Conservation (phyloP, 768 basidiomycete genomes). For the Harrya chromipes region DNA sequence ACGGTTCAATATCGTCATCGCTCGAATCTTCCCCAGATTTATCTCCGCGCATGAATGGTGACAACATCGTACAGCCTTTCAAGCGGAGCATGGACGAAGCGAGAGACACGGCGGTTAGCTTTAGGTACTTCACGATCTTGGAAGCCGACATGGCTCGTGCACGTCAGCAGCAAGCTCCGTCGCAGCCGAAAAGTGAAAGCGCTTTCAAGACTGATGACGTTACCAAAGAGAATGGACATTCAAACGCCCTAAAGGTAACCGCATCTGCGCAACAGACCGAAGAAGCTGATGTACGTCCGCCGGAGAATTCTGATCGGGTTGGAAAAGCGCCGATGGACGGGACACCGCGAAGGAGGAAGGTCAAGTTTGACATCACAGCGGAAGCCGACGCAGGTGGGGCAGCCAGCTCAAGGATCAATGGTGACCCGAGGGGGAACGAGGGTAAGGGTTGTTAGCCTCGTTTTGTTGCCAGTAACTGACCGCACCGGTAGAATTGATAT, state of each 20-base stretch:
- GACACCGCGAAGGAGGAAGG: conserved; percentile 53
- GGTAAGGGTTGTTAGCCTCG: conserved; percentile 36
- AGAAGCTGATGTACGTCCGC: conserved; percentile 11
- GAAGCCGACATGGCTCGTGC: conserved; percentile 37
- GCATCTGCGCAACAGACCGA: conserved; percentile 7
- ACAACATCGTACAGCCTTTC: conserved; percentile 34
- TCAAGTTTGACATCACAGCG: conserved; percentile 70
- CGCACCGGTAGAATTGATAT: conserved; percentile 55
- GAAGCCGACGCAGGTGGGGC: conserved; percentile 48
- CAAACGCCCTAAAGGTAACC: conserved; percentile 11
- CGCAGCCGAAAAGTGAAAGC: conserved; percentile 13
- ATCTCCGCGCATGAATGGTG: conserved; percentile 25
- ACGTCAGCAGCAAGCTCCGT: conserved; percentile 16
- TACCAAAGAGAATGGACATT: conserved; percentile 10
- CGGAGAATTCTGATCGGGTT: conserved; percentile 20
- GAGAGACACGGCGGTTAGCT: conserved; percentile 45
- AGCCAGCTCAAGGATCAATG: conserved; percentile 32
- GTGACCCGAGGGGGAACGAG: conserved; percentile 37
- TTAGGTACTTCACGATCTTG: conserved; percentile 44
- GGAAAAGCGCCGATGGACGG: conserved; percentile 29
- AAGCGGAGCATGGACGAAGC: conserved; percentile 47
- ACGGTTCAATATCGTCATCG: conserved; percentile 20
- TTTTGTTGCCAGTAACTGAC: conserved; percentile 3
- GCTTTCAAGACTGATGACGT: conserved; percentile 3
- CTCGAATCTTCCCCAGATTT: conserved; percentile 14